A percentile compares a stretch with the other conserved stretches of the same genome.
These are phyloP conservation scores for Wickerhamomyces alni DNA, from an alignment of 805 yeast species.

Conservation along the genomic window DNA sequence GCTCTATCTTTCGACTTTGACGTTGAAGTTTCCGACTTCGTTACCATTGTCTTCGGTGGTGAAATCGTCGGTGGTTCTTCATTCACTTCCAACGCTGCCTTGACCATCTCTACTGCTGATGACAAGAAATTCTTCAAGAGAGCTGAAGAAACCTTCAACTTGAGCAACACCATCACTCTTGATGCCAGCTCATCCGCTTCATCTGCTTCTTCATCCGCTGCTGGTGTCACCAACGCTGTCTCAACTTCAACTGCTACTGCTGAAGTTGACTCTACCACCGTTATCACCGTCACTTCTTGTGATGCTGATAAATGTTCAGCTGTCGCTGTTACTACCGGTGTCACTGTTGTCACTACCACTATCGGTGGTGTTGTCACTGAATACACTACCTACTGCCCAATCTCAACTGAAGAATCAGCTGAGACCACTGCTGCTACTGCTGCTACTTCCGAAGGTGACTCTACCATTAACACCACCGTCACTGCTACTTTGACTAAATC, in stretches of 20 bases:
- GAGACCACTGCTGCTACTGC: slow-evolving; percentile 1
- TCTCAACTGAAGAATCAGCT: not conserved
- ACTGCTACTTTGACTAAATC: too few relatives aligned
- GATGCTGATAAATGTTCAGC: not conserved
- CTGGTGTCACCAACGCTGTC: too few relatives aligned
- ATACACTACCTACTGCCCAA: too few relatives aligned
- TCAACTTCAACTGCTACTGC: not conserved
- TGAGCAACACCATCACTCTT: slow-evolving; percentile 3
- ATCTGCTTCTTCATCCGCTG: not conserved
- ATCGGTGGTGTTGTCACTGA: not conserved
- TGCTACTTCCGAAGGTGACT: not conserved
- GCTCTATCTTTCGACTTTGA: not conserved
- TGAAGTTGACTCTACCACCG: not conserved
- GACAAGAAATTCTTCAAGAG: not conserved
- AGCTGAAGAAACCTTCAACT: not conserved
- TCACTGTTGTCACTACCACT: not conserved
- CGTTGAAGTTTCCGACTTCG: not conserved
- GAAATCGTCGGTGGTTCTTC: not conserved
- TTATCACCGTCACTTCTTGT: not conserved
- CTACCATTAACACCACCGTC: too few relatives aligned
- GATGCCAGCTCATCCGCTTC: slow-evolving; percentile 8
- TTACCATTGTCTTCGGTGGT: not conserved
- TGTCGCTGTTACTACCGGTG: slow-evolving; percentile 10
- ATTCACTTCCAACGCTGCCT: slow-evolving; percentile 1
- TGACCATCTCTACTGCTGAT: not conserved